A percentile compares a stretch with the other conserved stretches of the same genome.
Conservation (phyloP, 495 filamentous ascomycete genomes). For the Podospora pseudopauciseta region DNA sequence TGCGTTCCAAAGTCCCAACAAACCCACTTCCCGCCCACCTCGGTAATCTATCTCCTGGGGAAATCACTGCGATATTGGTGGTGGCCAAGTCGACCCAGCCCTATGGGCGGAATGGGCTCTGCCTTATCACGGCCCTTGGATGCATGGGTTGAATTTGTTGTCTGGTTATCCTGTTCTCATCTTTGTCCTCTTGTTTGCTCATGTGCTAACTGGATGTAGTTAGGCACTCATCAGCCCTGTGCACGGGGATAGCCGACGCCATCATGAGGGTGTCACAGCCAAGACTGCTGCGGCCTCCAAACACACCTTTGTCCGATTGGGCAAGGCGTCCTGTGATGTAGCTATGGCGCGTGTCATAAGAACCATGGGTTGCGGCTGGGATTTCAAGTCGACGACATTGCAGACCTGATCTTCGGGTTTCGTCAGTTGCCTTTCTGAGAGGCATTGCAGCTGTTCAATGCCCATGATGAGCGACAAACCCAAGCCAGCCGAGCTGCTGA, state of each 20-base stretch:
- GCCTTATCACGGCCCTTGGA: background rate
- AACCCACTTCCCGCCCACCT: too few species aligned
- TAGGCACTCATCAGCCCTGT: background rate
- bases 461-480: background rate
- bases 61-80: constrained; percentile 8
- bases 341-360: background rate
- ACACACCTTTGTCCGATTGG: background rate
- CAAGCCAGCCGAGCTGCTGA: background rate
- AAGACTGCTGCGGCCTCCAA: constrained; percentile 3
- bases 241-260: background rate
- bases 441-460: background rate
- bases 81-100: constrained; percentile 4
- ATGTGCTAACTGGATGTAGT: background rate
- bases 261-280: background rate
- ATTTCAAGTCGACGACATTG: background rate
- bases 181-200: background rate
- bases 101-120: background rate
- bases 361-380: background rate
- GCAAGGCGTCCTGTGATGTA: background rate
- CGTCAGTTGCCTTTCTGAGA: too few species aligned
- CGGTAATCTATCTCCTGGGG: background rate
- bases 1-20: too few species aligned
- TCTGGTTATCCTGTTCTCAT: background rate
- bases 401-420: background rate
- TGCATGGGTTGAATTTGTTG: background rate